Evolutionary conservation across 2,329 filamentous ascomycete species (phyloP).

Genomic region (Bipolaris victoriae): DNA sequence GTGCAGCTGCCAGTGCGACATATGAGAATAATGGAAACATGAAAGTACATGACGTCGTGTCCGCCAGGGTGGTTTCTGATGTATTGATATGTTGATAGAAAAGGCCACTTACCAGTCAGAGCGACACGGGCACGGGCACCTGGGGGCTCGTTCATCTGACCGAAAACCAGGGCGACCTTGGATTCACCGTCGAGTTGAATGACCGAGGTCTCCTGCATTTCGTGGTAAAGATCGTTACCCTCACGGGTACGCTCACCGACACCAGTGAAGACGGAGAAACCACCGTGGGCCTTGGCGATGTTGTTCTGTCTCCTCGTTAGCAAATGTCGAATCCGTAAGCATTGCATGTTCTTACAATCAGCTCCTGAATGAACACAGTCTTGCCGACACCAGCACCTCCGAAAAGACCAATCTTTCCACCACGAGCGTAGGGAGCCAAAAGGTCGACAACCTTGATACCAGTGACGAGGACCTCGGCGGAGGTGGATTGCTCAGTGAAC

Average conservation of each 20-base stretch:
- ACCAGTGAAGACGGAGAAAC: constrained; percentile 99
- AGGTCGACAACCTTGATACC: constrained; percentile 99
- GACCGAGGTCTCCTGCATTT: constrained; percentile 99
- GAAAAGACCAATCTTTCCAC: constrained; percentile 99
- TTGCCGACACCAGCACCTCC: constrained; percentile 99
- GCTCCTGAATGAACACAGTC: constrained; percentile 99
- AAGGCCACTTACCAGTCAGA: constrained; percentile 71
- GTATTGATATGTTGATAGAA: too few species aligned
- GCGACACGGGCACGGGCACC: constrained; percentile 99
- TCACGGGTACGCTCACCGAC: constrained; percentile 99
- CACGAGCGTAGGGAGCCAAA: constrained; percentile 98
- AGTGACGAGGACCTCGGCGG: constrained; percentile 94
- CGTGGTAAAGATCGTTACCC: constrained; percentile 99
- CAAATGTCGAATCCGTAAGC: background rate
- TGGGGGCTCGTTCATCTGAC: constrained; percentile 99
- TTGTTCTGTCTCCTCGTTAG: constrained; percentile 73
- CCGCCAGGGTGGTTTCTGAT: too few species aligned
- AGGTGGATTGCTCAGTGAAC: constrained; percentile 95
- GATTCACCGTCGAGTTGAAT: constrained; percentile 99
- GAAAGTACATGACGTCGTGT: too few species aligned
- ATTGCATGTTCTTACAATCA: constrained; percentile 73
- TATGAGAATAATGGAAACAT: too few species aligned
- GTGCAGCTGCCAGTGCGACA: background rate
- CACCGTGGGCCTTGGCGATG: constrained; percentile 99
- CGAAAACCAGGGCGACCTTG: constrained; percentile 99